Conservation (phyloP, 805 yeast genomes). For the Wickerhamiella slavikovae region DNA sequence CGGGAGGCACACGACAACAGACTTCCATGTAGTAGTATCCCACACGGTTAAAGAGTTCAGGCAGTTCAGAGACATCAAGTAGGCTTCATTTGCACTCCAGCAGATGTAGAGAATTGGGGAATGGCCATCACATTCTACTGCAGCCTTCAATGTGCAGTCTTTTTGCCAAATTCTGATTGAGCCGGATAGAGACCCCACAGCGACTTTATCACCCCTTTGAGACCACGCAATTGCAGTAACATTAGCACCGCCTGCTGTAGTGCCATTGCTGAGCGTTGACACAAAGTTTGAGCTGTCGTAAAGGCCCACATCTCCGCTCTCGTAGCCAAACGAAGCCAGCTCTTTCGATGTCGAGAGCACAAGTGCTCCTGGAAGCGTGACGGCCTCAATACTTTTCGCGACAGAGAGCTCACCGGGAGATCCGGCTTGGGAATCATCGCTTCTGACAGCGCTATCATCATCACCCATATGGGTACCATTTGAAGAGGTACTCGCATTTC, state of each 20-base stretch:
- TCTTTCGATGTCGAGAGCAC: neutral
- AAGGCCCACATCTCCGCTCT: neutral
- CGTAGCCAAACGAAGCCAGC: conserved; percentile 6
- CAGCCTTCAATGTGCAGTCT: conserved; percentile 43
- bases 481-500: too few relatives aligned
- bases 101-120: conserved; percentile 32
- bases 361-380: neutral
- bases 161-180: conserved; percentile 62
- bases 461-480: neutral
- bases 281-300: neutral
- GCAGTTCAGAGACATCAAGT: conserved; percentile 38
- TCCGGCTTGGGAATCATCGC: too few relatives aligned
- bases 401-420: neutral
- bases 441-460: neutral
- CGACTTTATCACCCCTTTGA: conserved; percentile 17
- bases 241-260: neutral
- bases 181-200: conserved; percentile 50
- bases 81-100: conserved; percentile 41
- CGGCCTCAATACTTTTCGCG: neutral
- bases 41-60: conserved; percentile 37
- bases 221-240: conserved; percentile 6
- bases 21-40: conserved; percentile 28
- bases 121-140: conserved; percentile 25
- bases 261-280: neutral
- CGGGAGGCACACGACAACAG: too few relatives aligned